Evolutionary conservation across 805 yeast species (phyloP).

Genomic region (Schwanniomyces occidentalis): DNA sequence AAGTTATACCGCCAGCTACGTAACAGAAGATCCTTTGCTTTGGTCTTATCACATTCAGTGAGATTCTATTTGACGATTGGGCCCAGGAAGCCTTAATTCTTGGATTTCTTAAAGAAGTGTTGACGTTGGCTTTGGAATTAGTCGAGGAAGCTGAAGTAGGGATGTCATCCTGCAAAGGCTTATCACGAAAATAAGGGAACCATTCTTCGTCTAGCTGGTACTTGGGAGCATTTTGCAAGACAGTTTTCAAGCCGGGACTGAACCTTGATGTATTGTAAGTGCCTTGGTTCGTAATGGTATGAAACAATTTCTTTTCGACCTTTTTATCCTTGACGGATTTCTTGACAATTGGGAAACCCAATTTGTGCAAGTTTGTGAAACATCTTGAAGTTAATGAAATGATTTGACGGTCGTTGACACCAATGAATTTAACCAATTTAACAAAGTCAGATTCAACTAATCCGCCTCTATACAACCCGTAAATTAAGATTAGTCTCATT

Average conservation of each 20-base stretch:
- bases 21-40: constrained; percentile 76
- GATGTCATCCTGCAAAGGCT: constrained; percentile 56
- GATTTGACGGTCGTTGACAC: constrained; percentile 46
- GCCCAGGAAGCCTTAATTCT: constrained; percentile 81
- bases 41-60: constrained; percentile 15
- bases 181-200: constrained; percentile 77
- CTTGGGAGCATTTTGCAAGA: constrained; percentile 51
- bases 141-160: constrained; percentile 16
- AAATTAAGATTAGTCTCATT: constrained; percentile 69
- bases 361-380: constrained; percentile 40
- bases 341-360: constrained; percentile 61
- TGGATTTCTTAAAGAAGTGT: constrained; percentile 59
- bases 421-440: constrained; percentile 62
- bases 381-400: constrained; percentile 57
- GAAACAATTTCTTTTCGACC: constrained; percentile 52
- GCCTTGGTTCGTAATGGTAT: constrained; percentile 53
- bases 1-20: constrained; percentile 87
- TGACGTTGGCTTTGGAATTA: constrained; percentile 7
- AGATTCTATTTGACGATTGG: constrained; percentile 29
- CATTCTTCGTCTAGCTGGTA: constrained; percentile 54
- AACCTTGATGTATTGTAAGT: constrained; percentile 69
- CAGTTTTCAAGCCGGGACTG: constrained; percentile 65
- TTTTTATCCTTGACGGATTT: constrained; percentile 40
- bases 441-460: constrained; percentile 68
- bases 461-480: constrained; percentile 82